Conservation (phyloP, 768 basidiomycete species). For the Galerina sulciceps region DNA sequence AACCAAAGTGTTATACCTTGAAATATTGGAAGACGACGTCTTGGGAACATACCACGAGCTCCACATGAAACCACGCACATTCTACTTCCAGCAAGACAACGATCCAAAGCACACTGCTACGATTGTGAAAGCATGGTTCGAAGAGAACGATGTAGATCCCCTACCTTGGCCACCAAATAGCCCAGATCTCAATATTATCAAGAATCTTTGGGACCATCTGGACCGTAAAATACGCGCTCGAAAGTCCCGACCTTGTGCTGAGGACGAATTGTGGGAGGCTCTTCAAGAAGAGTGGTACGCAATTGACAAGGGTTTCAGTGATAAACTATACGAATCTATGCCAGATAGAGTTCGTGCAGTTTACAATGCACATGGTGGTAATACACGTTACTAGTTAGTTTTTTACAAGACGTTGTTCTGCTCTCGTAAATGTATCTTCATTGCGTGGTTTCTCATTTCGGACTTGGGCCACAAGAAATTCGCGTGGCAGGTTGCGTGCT, state of each 20-base stretch:
- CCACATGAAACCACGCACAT: conserved; percentile 12
- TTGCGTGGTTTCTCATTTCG: too few relatives aligned
- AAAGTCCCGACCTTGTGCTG: conserved; percentile 15
- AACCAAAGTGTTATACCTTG: conserved; percentile 24
- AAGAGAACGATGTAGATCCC: conserved; percentile 25
- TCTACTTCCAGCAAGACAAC: conserved; percentile 40
- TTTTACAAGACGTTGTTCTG: too few relatives aligned
- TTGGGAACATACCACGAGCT: conserved; percentile 30
- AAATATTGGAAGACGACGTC: conserved; percentile 32
- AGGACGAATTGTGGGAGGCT: conserved; percentile 27
- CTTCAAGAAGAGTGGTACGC: conserved; percentile 22
- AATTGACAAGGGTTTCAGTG: conserved; percentile 9
- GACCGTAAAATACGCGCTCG: conserved; percentile 17
- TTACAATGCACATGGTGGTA: conserved; percentile 11
- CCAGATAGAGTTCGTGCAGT: conserved; percentile 9
- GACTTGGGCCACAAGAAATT: too few relatives aligned
- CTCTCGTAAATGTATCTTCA: too few relatives aligned
- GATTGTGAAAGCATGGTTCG: conserved; percentile 31
- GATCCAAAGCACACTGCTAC: conserved; percentile 40
- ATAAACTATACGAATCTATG: conserved; percentile 9
- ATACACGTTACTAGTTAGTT: conserved; percentile 12
- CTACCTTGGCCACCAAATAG: conserved; percentile 35
- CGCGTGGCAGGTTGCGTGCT: too few relatives aligned
- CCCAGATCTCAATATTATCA: conserved; percentile 39
- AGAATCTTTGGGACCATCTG: conserved; percentile 36